Evolutionary conservation across 495 filamentous ascomycete species (phyloP), one percentile per base, ranked within the genome.

Genomic region (Penicillium subrubescens): DNA sequence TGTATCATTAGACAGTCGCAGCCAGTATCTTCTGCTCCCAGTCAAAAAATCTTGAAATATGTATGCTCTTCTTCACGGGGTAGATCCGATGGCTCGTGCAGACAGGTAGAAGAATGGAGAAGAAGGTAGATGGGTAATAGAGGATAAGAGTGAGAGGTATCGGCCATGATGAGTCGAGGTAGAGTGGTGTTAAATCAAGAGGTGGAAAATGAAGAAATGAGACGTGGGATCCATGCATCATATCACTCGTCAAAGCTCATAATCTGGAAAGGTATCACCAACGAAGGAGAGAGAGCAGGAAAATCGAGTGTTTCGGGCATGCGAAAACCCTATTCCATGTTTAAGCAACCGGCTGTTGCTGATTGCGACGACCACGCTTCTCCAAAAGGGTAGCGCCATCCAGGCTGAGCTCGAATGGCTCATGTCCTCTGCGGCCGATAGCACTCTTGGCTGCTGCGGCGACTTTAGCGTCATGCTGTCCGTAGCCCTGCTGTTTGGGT

Each of bases 351-450:
- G 72, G 72, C 53, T 75, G 72, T n/a, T 58, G 67, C n/a, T 74
- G 71, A 14, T 78, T 71, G 46, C 74, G 77, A 54, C 78, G 73
- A 10, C 85, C 86, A 66, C 95, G 83, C 64, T 93, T 84, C 10
- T 93, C 93, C 0, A 99, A 79, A 61, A 99, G 79, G 25, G 93
- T 97, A 5, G 96, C 89, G 61, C 93, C 92, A 62, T 96, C 91
- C 17, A 99, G 79, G 72, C 87, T 97, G 34, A 99, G 83, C 76
- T 99, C 95, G 67, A 99, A 99, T 1, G 90, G 87, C 23, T 80
- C 77, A 39, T 87, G 89, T 55, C 87, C 83, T 60, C 86, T 84
- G 62, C 83, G 80, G 19, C 82, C 84, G 12, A 92, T 91, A 67
- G 90, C 88, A 68, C 89, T 86, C 74, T 88, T 88, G n/a, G 91